phyloP scores from a whole-genome alignment of 2,329 filamentous ascomycete species.

The Graphilbum ipis-grandicollis region DNA sequence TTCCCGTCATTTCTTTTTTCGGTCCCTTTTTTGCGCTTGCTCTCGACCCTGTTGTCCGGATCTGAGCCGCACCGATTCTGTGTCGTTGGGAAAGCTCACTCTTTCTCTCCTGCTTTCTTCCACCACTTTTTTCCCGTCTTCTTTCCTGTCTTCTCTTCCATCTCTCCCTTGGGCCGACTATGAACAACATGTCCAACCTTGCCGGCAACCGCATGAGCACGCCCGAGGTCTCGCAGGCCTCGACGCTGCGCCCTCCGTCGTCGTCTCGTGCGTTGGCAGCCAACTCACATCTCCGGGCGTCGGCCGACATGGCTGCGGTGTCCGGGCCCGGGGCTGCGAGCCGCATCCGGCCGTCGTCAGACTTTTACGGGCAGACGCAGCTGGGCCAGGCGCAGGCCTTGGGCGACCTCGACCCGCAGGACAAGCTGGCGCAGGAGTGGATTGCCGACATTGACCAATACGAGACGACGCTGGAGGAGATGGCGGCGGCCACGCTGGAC shows the following conservation, averaged over 20 bases:
- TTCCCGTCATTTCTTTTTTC: background rate
- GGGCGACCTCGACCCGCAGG: conserved; percentile 63
- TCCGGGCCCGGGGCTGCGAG: conserved; percentile 45
- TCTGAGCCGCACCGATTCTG: background rate
- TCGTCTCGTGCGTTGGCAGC: conserved; percentile 54
- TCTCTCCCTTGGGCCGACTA: conserved; percentile 10
- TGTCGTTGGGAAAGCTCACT: background rate
- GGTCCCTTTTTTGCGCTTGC: background rate
- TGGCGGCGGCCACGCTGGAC: conserved; percentile 95
- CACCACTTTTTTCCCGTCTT: conserved; percentile 1
- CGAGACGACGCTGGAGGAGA: conserved; percentile 95
- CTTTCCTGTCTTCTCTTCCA: conserved; percentile 1
- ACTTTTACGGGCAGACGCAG: conserved; percentile 73
- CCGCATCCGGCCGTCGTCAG: conserved; percentile 84
- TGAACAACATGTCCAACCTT: conserved; percentile 49
- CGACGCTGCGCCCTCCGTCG: conserved; percentile 65
- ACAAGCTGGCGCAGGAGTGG: conserved; percentile 95
- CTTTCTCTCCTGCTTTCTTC: background rate
- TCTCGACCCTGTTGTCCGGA: background rate
- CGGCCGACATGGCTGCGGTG: conserved; percentile 86
- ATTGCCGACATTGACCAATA: conserved; percentile 98
- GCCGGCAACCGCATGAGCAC: conserved; percentile 91
- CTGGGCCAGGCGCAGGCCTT: conserved; percentile 49
- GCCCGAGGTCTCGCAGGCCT: conserved; percentile 71
- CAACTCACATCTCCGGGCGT: conserved; percentile 72